These are phyloP conservation scores for Phyllosticta capitalensis DNA, from an alignment of 2,329 filamentous ascomycete species.

Conservation along the genomic window DNA sequence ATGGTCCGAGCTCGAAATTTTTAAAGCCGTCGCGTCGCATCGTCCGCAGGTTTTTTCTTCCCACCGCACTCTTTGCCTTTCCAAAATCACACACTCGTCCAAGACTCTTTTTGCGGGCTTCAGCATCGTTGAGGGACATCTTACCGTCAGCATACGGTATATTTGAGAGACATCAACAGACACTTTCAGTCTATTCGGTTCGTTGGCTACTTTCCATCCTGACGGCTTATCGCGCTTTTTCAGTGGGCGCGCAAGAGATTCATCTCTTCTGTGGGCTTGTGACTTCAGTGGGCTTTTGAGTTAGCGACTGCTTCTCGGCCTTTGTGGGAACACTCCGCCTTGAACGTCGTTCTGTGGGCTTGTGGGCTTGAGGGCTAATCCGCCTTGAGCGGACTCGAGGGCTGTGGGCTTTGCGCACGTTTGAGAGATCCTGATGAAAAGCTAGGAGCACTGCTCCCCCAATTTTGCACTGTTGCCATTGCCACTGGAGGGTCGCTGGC, in stretches of 20 bases:
- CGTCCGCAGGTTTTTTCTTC: constrained; percentile 10
- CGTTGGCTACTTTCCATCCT: constrained; percentile 19
- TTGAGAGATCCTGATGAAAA: constrained; percentile 23
- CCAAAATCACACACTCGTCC: constrained; percentile 11
- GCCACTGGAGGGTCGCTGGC: constrained; percentile 8
- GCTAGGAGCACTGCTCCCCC: constrained; percentile 7
- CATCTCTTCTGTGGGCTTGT: constrained; percentile 31
- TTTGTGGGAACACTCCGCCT: constrained; percentile 46
- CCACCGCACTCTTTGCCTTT: constrained; percentile 15
- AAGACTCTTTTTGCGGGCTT: neutral
- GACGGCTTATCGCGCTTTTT: constrained; percentile 25
- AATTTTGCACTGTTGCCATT: constrained; percentile 6
- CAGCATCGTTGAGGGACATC: constrained; percentile 3
- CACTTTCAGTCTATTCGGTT: constrained; percentile 18
- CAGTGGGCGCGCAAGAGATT: constrained; percentile 28
- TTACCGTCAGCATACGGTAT: constrained; percentile 16
- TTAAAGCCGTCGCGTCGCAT: constrained; percentile 12
- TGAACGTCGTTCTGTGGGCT: constrained; percentile 37
- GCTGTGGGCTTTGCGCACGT: constrained; percentile 34
- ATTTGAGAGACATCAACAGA: constrained; percentile 26
- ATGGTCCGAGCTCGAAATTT: constrained; percentile 12
- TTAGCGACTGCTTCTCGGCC: constrained; percentile 30
- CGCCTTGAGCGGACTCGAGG: constrained; percentile 34
- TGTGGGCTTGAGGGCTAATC: constrained; percentile 30
- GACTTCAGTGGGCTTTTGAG: constrained; percentile 25